Percentiles rank a stretch among this genome's conserved stretches.
Conservation (phyloP, 495 filamentous ascomycete species). For the Pseudevernia furfuracea region DNA sequence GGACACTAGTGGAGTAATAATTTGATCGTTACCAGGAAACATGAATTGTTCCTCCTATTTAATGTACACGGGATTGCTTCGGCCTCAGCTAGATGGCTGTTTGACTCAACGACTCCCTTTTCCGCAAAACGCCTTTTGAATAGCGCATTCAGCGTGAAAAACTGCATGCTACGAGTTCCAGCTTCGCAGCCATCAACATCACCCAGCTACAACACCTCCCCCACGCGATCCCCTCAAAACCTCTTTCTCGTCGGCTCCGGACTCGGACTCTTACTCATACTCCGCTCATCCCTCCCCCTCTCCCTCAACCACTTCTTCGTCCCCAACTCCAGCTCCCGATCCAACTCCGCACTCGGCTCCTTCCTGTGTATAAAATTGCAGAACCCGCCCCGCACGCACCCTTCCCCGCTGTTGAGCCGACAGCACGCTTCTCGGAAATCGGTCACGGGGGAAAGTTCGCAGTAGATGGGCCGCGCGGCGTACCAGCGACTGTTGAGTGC, state of each 20-base stretch:
- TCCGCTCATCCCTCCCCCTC: conserved; percentile 77
- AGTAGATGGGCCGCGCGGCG: conserved; percentile 94
- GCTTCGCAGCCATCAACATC: neutral
- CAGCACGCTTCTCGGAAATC: conserved; percentile 99
- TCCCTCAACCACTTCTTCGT: conserved; percentile 96
- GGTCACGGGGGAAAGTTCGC: conserved; percentile 91
- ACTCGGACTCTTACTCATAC: conserved; percentile 63
- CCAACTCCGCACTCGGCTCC: conserved; percentile 80
- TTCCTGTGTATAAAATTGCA: conserved; percentile 99
- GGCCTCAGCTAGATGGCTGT: neutral
- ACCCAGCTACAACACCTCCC: neutral
- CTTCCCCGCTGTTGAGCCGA: conserved; percentile 86
- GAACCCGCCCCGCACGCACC: conserved; percentile 92
- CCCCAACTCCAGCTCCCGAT: conserved; percentile 73
- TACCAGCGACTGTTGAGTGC: conserved; percentile 93
- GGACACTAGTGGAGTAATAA: neutral
- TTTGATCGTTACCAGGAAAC: neutral
- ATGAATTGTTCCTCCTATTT: neutral
- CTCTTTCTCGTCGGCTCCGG: conserved; percentile 68
- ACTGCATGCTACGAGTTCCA: neutral
- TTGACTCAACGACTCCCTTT: conserved; percentile 12
- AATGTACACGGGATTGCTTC: neutral
- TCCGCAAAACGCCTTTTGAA: neutral
- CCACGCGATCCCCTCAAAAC: conserved; percentile 37
- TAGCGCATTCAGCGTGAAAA: neutral